Base-by-base conservation (phyloP, 208 protist genomes). In the Leishmania turanica region DNA sequence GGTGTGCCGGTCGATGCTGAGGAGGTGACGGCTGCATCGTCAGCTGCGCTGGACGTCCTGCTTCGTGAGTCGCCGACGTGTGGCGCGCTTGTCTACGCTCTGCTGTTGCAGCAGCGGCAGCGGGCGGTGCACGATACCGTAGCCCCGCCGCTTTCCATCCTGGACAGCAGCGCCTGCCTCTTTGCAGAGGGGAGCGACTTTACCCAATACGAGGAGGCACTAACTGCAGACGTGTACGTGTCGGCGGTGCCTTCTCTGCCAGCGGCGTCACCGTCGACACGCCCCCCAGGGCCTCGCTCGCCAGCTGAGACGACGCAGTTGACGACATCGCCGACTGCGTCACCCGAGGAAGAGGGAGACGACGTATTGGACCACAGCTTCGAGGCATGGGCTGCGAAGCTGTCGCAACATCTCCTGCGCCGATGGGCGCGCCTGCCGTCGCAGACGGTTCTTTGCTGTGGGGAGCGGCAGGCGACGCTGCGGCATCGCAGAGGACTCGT, bases 71-170 rank as follows among this genome's bases (percentile, higher is more conserved):
- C 49, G 7, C 81, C 81, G 21, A 58, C 70, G 3, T 47, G 31
- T 21, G 76, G 69, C 27, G n/a, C 76, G 3, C 60, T 85, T 6
- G 76, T 69, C 13, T 85, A 85, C 77, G 76, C 70, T 5, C 27
- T 85, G 19, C 75, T 69, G 60, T 60, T 74, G 49, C 75, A 40
- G 42, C 58, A 40, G 42, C 58, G 49, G 31, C 31, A n/a, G 56
- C 15, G 31, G 47, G 24, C 47, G 11, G n/a, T 15, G 19, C 75
- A 76, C 56, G 5, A 65, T 24, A 47, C 13, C 6, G 2, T 49
- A 19, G 54, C 60, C 37, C 62, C 76, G 1, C 70, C 68, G 1
- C 75, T 85, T 17, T 62, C 54, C 1, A 51, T 80, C 0, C 31
- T 84, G 21, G 42, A 17, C 51, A 64, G 58, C 60, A 40, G 45